Conservation (phyloP, 1,139 yeast species). For the Zhuliangozyma parablackwelliae region DNA sequence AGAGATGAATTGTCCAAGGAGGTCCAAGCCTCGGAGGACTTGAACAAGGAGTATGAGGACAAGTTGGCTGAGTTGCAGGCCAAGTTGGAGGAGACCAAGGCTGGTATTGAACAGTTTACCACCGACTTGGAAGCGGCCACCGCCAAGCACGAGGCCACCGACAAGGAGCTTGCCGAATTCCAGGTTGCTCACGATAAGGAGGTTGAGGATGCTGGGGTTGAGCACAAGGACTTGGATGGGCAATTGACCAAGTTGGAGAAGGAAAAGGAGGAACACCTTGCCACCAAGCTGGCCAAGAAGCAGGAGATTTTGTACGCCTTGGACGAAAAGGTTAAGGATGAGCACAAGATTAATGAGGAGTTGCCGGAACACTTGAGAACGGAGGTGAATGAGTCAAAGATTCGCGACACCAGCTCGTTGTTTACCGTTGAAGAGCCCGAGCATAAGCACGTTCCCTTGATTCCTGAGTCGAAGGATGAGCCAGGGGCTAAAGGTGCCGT, state of each 20-base stretch:
- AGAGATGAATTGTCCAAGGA: conserved; percentile 34
- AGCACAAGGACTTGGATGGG: conserved; percentile 27
- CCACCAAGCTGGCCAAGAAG: conserved; percentile 29
- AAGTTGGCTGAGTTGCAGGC: conserved; percentile 34
- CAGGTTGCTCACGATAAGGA: conserved; percentile 21
- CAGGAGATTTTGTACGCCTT: conserved; percentile 28
- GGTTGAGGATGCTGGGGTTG: conserved; percentile 21
- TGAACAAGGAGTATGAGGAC: conserved; percentile 31
- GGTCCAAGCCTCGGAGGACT: conserved; percentile 27
- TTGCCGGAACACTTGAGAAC: conserved; percentile 51
- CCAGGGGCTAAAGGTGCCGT: conserved; percentile 1
- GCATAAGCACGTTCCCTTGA: conserved; percentile 14
- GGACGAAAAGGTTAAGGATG: conserved; percentile 36
- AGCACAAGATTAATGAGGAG: conserved; percentile 42
- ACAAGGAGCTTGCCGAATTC: conserved; percentile 28
- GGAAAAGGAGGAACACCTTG: conserved; percentile 25
- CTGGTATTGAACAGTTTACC: conserved; percentile 33
- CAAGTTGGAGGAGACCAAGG: conserved; percentile 33
- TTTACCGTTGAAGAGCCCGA: conserved; percentile 29
- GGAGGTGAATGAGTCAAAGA: conserved; percentile 37
- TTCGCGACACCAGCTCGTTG: conserved; percentile 39
- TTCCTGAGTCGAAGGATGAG: conserved; percentile 8
- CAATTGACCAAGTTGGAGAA: conserved; percentile 27
- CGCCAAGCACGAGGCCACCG: conserved; percentile 28
- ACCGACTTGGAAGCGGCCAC: conserved; percentile 29